Base-by-base conservation (phyloP, 2,329 filamentous ascomycete genomes). In the Immersiporthe knoxdaviesiana region DNA sequence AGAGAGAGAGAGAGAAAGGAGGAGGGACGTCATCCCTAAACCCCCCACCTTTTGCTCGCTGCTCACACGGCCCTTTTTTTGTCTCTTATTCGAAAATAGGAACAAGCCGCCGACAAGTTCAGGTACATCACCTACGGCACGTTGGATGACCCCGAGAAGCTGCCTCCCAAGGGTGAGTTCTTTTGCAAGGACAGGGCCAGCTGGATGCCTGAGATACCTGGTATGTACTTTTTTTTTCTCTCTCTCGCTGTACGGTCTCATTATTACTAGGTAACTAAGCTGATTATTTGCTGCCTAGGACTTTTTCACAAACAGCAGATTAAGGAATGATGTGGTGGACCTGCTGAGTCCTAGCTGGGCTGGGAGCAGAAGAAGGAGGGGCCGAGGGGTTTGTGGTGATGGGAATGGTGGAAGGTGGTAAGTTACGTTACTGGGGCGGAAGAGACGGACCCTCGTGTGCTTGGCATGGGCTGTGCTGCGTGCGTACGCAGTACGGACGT, bases 121-220 rank as follows among this genome's bases (percentile, higher is more conserved):
- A 76, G 78, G n/a, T 82, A 82, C 63, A 72, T 82, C 37, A 77
- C 81, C 71, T 81, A 80, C 75, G 84, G 85, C 1, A 84, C 84
- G 0, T 75, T 87, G 4, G 84, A 87, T 68, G 78, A 84, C 27
- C 82, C 81, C 0, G 82, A 83, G 18, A 78, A 76, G 64, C 74
- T 87, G 12, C 82, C 83, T 7, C 84, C 84, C 0, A 86, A 85
- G 72, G 85, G 84, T 0, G 84, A 87, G 71, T 87, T 87, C 76
- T 87, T 86, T 72, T 86, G 84, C 74, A 84, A 79, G 65, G 74
- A 78, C 52, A 77, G 83, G 68, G 77, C 80, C 6, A 75, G 72
- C 1, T 87, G 85, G 85, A 85, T 85, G 82, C 83, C 83, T 2
- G 80, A 83, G 73, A 77, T 85, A 63, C 78, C 78, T 52, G 77